Evolutionary conservation across 768 basidiomycete species (phyloP).

Genomic region (Kwoniella heveanensis): DNA sequence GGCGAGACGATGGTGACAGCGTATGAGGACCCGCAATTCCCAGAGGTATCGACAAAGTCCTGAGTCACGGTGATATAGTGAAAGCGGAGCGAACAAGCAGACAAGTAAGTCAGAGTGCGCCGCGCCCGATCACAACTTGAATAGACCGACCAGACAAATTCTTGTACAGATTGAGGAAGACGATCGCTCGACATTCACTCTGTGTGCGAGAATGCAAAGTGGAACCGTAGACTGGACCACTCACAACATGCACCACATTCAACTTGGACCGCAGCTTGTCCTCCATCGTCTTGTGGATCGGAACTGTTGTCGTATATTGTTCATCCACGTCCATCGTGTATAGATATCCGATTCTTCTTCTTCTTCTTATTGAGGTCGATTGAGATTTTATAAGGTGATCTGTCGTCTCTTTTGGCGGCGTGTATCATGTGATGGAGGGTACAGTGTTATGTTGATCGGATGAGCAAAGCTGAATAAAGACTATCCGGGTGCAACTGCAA

Average conservation of each 20-base stretch:
- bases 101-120: conserved; percentile 23
- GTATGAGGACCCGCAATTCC: conserved; percentile 54
- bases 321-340: conserved; percentile 17
- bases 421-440: not conserved
- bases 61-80: too few relatives aligned
- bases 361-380: too few relatives aligned
- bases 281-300: conserved; percentile 35
- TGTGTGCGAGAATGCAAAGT: not conserved
- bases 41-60: conserved; percentile 54
- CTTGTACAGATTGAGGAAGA: conserved; percentile 5
- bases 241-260: conserved; percentile 41
- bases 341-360: too few relatives aligned
- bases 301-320: conserved; percentile 2
- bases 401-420: too few relatives aligned
- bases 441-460: too few relatives aligned
- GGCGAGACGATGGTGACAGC: conserved; percentile 51
- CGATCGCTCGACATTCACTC: too few relatives aligned
- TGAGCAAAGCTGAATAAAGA: too few relatives aligned
- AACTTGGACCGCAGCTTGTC: conserved; percentile 34
- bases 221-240: not conserved
- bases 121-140: conserved; percentile 27
- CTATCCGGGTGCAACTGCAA: too few relatives aligned
- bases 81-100: too few relatives aligned
- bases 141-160: too few relatives aligned
- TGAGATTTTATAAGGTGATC: not conserved